Evolutionary conservation across 164 flowering plant genomes (phyloP), one percentile per base, ranked within the genome.

Genomic region (Echeveria elegans): DNA sequence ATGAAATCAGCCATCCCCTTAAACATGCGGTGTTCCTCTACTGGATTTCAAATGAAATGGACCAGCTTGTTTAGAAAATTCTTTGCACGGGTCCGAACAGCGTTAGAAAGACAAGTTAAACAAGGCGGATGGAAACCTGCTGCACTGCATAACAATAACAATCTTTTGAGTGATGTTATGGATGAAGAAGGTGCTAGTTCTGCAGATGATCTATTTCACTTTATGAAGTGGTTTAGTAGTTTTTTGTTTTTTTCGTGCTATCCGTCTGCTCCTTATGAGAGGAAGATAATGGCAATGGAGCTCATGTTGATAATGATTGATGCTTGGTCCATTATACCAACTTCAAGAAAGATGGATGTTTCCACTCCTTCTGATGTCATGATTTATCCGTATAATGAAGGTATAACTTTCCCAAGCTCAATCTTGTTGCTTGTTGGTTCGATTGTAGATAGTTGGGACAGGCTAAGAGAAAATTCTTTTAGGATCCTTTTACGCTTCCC

Each of bases 31-130:
- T 87, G 88, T 77, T 80, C 80, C 78, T 95, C 99, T 12, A 95
- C 96, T 56, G 92, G 88, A 63, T 95, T 95, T 73, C 97, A 88
- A 77, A 95, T 95, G 99, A 95, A 95, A 77, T 95, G 95, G 96
- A 77, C 74, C 59, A 88, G 97, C 78, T 76, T 95, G 77, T 95
- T 95, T 77, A 79, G 90, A 61, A 95, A 95, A 77, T 95, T 95
- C 75, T 92, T 92, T 73, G 71, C 86, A 65, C 88, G 99, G 60
- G 99, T 90, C 62, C 85, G 87, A 56, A 89, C 99, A 23, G 90
- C 99, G 4, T 72, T 95, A 70, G 99, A 95, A 76, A 88, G 92
- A 73, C 94, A 92, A 74, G 45, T 85, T 31, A 95, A 88, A 82
- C 86, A 74, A 72, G 86, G 90, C 21, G 73, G 58, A 45, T 88